A percentile compares a stretch with the other conserved stretches of the same genome.
phyloP scores from a whole-genome alignment of 2,329 filamentous ascomycete genomes.

The Aspergillus ochraceus region DNA sequence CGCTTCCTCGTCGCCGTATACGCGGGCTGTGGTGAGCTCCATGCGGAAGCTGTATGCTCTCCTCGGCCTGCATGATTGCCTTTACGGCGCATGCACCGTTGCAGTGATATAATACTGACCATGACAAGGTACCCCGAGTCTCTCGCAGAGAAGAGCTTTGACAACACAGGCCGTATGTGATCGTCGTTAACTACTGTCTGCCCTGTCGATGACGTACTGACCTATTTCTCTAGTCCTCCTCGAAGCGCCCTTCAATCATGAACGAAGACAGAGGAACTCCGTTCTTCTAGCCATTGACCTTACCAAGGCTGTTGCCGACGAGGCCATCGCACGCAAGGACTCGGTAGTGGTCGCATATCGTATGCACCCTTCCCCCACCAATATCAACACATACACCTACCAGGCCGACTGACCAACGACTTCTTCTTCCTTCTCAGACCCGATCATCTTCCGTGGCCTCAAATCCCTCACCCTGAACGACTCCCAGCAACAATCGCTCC shows the following conservation, averaged over 20 bases:
- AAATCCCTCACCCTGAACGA: constrained; percentile 84
- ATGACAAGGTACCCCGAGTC: constrained; percentile 75
- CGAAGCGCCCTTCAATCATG: constrained; percentile 64
- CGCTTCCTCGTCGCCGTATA: constrained; percentile 58
- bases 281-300: constrained; percentile 87
- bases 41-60: constrained; percentile 75
- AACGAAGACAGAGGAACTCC: constrained; percentile 61
- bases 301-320: constrained; percentile 82
- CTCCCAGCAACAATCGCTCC: constrained; percentile 80
- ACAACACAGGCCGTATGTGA: constrained; percentile 81
- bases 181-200: background rate
- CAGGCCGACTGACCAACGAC: background rate
- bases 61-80: constrained; percentile 3
- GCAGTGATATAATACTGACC: constrained; percentile 8
- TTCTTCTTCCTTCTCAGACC: constrained; percentile 59
- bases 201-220: constrained; percentile 1
- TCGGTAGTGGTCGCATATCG: constrained; percentile 88
- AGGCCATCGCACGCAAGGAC: constrained; percentile 75
- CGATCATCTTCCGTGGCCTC: constrained; percentile 91
- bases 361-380: constrained; percentile 44
- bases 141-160: constrained; percentile 85
- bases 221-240: constrained; percentile 58
- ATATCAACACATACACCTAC: background rate
- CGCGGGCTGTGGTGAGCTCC: constrained; percentile 68
- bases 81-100: background rate